Conservation (phyloP, 2,329 filamentous ascomycete species). For the Colletotrichum tropicale region DNA sequence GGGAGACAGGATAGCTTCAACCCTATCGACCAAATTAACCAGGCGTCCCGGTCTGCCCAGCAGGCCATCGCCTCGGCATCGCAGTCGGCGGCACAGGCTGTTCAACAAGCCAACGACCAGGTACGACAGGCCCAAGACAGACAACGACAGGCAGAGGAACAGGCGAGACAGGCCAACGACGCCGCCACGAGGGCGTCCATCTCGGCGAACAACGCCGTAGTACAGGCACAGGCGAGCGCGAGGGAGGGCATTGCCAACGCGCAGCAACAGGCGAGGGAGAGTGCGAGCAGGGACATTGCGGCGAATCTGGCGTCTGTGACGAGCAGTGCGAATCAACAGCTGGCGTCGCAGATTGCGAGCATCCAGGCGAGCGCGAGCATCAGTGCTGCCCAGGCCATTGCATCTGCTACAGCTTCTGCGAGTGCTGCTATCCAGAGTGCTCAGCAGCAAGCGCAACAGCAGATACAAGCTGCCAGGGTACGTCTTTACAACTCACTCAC, state of each 20-base stretch:
- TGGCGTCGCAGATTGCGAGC: constrained; percentile 31
- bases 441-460: constrained; percentile 12
- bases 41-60: constrained; percentile 14
- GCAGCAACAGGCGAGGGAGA: constrained; percentile 24
- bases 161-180: constrained; percentile 24
- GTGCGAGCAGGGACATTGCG: constrained; percentile 21
- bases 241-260: constrained; percentile 20
- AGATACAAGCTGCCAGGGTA: constrained; percentile 10
- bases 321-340: constrained; percentile 29
- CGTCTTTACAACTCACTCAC: background rate
- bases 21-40: constrained; percentile 14
- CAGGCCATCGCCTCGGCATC: constrained; percentile 18
- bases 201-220: constrained; percentile 22
- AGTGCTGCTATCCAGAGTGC: constrained; percentile 22
- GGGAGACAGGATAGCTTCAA: constrained; percentile 3
- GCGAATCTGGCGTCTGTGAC: constrained; percentile 26
- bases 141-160: constrained; percentile 21
- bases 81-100: constrained; percentile 24
- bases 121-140: constrained; percentile 27
- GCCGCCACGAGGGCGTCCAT: constrained; percentile 28
- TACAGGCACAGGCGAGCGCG: constrained; percentile 22
- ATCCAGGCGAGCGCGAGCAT: constrained; percentile 21
- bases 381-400: constrained; percentile 29
- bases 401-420: constrained; percentile 28
- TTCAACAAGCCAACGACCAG: constrained; percentile 25